A percentile compares a stretch with the other conserved stretches of the same genome.
Conservation (phyloP, 306 rosid genomes). For the Argentina anserina region DNA sequence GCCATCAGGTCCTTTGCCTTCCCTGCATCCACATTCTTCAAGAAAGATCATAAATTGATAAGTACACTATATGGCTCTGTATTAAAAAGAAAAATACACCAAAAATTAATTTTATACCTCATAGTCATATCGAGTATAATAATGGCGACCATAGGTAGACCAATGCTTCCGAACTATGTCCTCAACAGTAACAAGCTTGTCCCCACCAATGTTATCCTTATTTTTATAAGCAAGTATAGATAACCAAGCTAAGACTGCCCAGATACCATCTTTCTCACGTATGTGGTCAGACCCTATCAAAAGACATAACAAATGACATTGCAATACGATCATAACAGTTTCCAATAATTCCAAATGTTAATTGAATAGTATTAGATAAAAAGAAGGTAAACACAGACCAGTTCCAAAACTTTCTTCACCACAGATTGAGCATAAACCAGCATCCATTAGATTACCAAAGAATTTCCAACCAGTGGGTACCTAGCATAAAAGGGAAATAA, state of each 20-base stretch:
- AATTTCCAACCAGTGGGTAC: conserved; percentile 99
- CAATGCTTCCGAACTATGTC: conserved; percentile 96
- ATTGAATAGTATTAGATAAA: conserved; percentile 12
- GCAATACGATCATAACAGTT: not conserved
- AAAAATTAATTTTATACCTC: conserved; percentile 48
- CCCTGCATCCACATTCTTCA: conserved; percentile 94
- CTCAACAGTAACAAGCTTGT: conserved; percentile 87
- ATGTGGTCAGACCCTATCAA: conserved; percentile 91
- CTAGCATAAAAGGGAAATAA: conserved; percentile 33
- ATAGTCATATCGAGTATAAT: conserved; percentile 90
- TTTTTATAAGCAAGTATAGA: conserved; percentile 83
- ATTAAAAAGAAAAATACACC: conserved; percentile 13
- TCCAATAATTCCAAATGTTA: not conserved
- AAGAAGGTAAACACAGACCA: conserved; percentile 44
- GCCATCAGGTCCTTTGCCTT: conserved; percentile 90
- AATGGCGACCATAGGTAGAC: conserved; percentile 93
- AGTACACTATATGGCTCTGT: conserved; percentile 13
- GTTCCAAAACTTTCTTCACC: conserved; percentile 99
- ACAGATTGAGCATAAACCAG: conserved; percentile 85
- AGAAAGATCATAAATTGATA: conserved; percentile 21
- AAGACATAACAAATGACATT: conserved; percentile 24
- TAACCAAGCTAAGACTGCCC: conserved; percentile 99
- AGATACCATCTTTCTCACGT: conserved; percentile 98
- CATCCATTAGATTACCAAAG: conserved; percentile 97
- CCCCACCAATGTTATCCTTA: conserved; percentile 65